phyloP scores from a whole-genome alignment of 768 basidiomycete species.

The Lactarius hatsudake region DNA sequence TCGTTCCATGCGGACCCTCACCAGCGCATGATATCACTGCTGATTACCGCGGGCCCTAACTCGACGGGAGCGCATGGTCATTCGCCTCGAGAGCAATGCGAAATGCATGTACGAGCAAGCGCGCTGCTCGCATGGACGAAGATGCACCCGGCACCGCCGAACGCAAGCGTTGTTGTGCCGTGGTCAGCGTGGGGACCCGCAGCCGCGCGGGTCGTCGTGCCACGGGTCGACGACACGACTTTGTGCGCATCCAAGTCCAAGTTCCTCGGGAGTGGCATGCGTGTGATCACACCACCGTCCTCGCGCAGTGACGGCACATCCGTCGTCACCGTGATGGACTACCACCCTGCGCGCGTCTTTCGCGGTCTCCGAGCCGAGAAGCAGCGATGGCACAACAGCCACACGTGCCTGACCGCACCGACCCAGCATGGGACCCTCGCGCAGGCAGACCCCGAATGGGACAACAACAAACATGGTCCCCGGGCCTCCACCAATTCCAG shows the following conservation, averaged over 20 bases:
- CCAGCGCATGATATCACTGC: conserved; percentile 4
- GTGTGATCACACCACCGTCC: not conserved
- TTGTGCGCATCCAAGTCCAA: conserved; percentile 4
- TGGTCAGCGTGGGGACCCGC: conserved; percentile 7
- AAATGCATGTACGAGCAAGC: conserved; percentile 4
- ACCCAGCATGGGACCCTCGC: not conserved
- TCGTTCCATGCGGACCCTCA: not conserved
- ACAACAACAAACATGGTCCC: not conserved
- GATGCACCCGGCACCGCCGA: conserved; percentile 9
- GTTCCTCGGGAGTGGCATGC: conserved; percentile 12
- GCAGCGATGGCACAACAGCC: not conserved
- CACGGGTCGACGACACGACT: not conserved
- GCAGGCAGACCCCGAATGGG: not conserved
- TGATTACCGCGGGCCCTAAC: not conserved
- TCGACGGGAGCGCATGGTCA: not conserved
- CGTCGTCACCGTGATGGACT: conserved; percentile 7
- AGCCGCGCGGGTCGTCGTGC: conserved; percentile 1
- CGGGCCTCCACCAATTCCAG: not conserved
- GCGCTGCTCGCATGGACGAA: conserved; percentile 11
- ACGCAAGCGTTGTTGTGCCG: conserved; percentile 11
- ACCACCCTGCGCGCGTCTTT: conserved; percentile 11
- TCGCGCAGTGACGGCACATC: not conserved
- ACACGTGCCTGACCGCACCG: not conserved
- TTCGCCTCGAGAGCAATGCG: not conserved
- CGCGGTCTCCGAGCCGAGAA: not conserved